phyloP scores from a whole-genome alignment of 2,329 filamentous ascomycete genomes.

The Alternaria brassicicola region DNA sequence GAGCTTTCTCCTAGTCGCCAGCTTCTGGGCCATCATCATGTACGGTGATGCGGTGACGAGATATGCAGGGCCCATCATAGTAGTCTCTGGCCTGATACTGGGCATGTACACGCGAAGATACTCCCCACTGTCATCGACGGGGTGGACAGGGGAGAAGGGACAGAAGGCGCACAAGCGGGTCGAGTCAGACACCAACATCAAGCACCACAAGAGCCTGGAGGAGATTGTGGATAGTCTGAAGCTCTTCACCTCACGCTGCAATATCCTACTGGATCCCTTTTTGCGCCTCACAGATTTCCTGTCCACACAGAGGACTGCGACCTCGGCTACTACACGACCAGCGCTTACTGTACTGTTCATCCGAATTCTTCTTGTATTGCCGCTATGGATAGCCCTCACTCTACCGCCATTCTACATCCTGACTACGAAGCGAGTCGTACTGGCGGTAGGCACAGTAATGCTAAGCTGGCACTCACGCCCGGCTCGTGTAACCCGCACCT shows the following conservation, averaged over 20 bases:
- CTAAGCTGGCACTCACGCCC: slow-evolving; percentile 92
- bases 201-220: slow-evolving; percentile 91
- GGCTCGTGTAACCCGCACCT: slow-evolving; percentile 80
- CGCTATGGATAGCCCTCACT: slow-evolving; percentile 83
- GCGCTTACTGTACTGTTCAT: slow-evolving; percentile 89
- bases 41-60: slow-evolving; percentile 86
- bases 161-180: slow-evolving; percentile 60
- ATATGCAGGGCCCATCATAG: slow-evolving; percentile 80
- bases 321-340: slow-evolving; percentile 86
- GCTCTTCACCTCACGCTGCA: slow-evolving; percentile 88
- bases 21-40: slow-evolving; percentile 83
- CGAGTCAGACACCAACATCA: slow-evolving; percentile 66
- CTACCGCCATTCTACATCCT: slow-evolving; percentile 83
- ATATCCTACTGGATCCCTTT: slow-evolving; percentile 87
- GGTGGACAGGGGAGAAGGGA: slow-evolving; percentile 69
- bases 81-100: slow-evolving; percentile 78
- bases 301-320: slow-evolving; percentile 86
- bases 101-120: slow-evolving; percentile 93
- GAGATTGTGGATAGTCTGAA: slow-evolving; percentile 95
- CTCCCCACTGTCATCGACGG: slow-evolving; percentile 86
- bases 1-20: slow-evolving; percentile 85
- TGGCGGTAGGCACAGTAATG: slow-evolving; percentile 84
- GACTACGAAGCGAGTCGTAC: slow-evolving; percentile 80
- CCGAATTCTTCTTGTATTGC: slow-evolving; percentile 84
- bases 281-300: slow-evolving; percentile 90